Evolutionary conservation across 257 asterid genomes (phyloP), one percentile per base, ranked within the genome.

Genomic region (Ehretia macrophylla): DNA sequence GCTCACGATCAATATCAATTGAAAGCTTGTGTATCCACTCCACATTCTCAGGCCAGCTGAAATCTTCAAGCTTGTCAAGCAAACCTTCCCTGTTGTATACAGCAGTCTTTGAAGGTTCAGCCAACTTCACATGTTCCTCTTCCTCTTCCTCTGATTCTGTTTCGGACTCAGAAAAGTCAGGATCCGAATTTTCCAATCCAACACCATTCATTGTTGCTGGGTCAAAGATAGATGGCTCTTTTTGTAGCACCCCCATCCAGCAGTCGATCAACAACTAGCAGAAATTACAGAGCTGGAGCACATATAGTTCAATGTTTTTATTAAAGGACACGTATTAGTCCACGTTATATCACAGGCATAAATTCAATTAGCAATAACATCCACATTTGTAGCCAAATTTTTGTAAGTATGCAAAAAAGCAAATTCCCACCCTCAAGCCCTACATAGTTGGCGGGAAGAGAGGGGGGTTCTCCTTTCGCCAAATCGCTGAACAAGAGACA

Each of bases 11-110:
- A 10, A 86, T 71, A 62, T 79, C 86, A 37, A 90, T 5, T 0
- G 95, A 68, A 38, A 93, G 90, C 70, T 74, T 93, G 56, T 89
- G 94, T 16, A 68, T 75, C 96, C 97, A 93, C 51, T 84, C 94
- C 17, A 81, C 74, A 18, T 71, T 71, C 21, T 81, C 67, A 0
- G 97, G 95, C 96, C 95, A 86, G 68, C 75, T 60, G 57, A 89
- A 78, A 59, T 93, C 96, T 14, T 64, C 88, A 4, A 86, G 86
- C 68, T 85, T 93, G 18, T 93, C 99, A 0, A 74, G 81, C 68
- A 93, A 70, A 50, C 88, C 99, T 0, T 79, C 89, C 58, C 67
- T 81, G 81, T 93, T 71, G 65, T 81, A 56, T 38, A 80, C 65
- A 1, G 95, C 96, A 46, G 68, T 81, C 68, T 86, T 86, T 6